Percentiles rank a stretch among this genome's conserved stretches.
Evolutionary conservation across 2,329 filamentous ascomycete species (phyloP).

Genomic region (Neofusicoccum parvum): DNA sequence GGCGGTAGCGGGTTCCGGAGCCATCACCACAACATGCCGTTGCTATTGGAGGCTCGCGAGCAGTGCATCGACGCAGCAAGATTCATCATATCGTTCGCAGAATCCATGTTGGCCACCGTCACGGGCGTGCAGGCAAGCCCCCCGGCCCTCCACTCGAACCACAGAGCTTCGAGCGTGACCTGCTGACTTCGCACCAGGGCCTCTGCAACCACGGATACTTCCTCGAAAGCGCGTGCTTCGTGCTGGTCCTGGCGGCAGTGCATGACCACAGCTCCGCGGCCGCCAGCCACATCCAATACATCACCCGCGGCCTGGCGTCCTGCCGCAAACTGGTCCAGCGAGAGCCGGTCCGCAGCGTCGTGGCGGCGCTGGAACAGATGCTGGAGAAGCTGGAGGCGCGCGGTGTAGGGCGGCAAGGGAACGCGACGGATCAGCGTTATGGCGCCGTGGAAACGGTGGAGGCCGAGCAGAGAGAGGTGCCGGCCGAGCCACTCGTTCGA

Average conservation of each 20-base stretch:
- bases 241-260: not conserved
- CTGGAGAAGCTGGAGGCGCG: not conserved
- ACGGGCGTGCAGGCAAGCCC: not conserved
- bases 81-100: not conserved
- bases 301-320: not conserved
- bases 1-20: not conserved
- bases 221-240: constrained; percentile 11
- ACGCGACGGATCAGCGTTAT: not conserved
- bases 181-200: not conserved
- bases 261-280: not conserved
- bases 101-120: not conserved
- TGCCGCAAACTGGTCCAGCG: not conserved
- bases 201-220: constrained; percentile 13
- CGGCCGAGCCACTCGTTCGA: not conserved
- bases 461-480: not conserved
- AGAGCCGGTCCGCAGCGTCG: constrained; percentile 11
- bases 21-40: not conserved
- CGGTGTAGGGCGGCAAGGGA: not conserved
- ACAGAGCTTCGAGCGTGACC: no score
- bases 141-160: not conserved
- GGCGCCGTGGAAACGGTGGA: not conserved
- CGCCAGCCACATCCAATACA: not conserved
- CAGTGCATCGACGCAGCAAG: not conserved
- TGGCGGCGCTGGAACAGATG: not conserved
- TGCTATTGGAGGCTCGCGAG: not conserved